phyloP scores from a whole-genome alignment of 352 stramenopile species.

The Pythium utonaiense region DNA sequence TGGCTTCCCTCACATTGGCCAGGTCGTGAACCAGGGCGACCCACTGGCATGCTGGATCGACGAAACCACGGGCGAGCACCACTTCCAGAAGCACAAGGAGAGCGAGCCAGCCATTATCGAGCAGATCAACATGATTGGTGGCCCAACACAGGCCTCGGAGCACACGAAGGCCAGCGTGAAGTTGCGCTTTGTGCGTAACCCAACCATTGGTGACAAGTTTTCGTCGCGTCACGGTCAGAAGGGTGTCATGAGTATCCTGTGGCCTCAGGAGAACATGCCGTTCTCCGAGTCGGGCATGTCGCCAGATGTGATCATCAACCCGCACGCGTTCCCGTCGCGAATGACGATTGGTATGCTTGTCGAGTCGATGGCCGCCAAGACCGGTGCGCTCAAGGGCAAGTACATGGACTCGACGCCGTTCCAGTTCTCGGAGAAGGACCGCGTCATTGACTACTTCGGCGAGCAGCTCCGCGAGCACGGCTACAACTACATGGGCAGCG shows the following conservation, averaged over 20 bases:
- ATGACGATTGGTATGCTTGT: slow-evolving; percentile 98
- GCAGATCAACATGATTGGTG: slow-evolving; percentile 87
- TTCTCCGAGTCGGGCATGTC: slow-evolving; percentile 98
- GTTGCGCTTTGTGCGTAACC: slow-evolving; percentile 98
- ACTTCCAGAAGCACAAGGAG: slow-evolving; percentile 97
- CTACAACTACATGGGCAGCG: slow-evolving; percentile 98
- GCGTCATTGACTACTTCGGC: slow-evolving; percentile 99
- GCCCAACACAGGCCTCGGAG: slow-evolving; percentile 59
- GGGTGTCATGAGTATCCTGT: slow-evolving; percentile 98
- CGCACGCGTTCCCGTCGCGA: slow-evolving; percentile 96
- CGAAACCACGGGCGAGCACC: slow-evolving; percentile 88
- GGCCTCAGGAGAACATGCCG: slow-evolving; percentile 98
- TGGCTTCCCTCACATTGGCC: slow-evolving; percentile 95
- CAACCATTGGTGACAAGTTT: slow-evolving; percentile 99
- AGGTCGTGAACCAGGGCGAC: slow-evolving; percentile 93
- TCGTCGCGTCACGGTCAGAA: slow-evolving; percentile 99
- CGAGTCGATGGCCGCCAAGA: slow-evolving; percentile 99
- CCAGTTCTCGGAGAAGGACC: slow-evolving; percentile 98
- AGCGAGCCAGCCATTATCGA: slow-evolving; percentile 97
- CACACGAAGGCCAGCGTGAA: slow-evolving; percentile 93
- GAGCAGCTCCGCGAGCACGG: slow-evolving; percentile 96
- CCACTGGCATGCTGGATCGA: slow-evolving; percentile 96
- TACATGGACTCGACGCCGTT: slow-evolving; percentile 99
- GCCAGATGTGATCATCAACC: slow-evolving; percentile 99
- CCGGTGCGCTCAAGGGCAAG: slow-evolving; percentile 96